These are phyloP conservation scores for Huntiella bhutanensis DNA, from an alignment of 2,329 filamentous ascomycete genomes.

Conservation along the genomic window DNA sequence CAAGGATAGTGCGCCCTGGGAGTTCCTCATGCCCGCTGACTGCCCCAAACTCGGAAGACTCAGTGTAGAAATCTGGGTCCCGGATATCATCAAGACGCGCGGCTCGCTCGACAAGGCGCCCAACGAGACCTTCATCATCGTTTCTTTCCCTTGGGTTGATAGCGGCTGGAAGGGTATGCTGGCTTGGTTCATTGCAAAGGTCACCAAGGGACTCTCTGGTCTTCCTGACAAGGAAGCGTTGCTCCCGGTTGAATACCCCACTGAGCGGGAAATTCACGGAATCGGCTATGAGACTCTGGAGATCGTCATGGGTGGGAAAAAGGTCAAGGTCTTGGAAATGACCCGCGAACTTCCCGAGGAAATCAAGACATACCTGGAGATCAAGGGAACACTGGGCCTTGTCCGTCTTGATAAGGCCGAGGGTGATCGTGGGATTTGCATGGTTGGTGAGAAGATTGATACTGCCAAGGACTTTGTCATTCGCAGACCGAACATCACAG, in stretches of 20 bases:
- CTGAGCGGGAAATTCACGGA: slow-evolving; percentile 33
- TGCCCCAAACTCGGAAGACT: slow-evolving; percentile 41
- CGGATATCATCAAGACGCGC: slow-evolving; percentile 37
- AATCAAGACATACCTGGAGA: slow-evolving; percentile 45
- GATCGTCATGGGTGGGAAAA: slow-evolving; percentile 48
- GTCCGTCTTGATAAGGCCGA: slow-evolving; percentile 41
- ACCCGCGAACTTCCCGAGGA: slow-evolving; percentile 39
- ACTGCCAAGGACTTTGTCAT: slow-evolving; percentile 11
- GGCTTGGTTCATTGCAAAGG: slow-evolving; percentile 31
- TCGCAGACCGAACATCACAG: slow-evolving; percentile 10
- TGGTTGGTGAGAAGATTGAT: slow-evolving; percentile 7
- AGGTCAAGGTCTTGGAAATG: slow-evolving; percentile 35
- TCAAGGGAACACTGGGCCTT: slow-evolving; percentile 44
- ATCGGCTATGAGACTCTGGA: slow-evolving; percentile 39
- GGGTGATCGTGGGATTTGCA: slow-evolving; percentile 8
- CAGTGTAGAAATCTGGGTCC: slow-evolving; percentile 47
- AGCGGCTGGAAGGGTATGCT: slow-evolving; percentile 22
- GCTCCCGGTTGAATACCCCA: slow-evolving; percentile 45
- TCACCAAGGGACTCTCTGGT: slow-evolving; percentile 28
- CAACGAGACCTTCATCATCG: slow-evolving; percentile 37
- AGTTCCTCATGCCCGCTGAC: slow-evolving; percentile 3
- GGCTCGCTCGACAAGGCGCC: slow-evolving; percentile 23
- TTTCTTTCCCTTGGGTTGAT: slow-evolving; percentile 45
- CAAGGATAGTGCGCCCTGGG: slow-evolving; percentile 17
- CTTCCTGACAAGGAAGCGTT: slow-evolving; percentile 44